These are phyloP conservation scores for Globisporangium perplexum DNA, from an alignment of 352 stramenopile species.

Conservation along the genomic window DNA sequence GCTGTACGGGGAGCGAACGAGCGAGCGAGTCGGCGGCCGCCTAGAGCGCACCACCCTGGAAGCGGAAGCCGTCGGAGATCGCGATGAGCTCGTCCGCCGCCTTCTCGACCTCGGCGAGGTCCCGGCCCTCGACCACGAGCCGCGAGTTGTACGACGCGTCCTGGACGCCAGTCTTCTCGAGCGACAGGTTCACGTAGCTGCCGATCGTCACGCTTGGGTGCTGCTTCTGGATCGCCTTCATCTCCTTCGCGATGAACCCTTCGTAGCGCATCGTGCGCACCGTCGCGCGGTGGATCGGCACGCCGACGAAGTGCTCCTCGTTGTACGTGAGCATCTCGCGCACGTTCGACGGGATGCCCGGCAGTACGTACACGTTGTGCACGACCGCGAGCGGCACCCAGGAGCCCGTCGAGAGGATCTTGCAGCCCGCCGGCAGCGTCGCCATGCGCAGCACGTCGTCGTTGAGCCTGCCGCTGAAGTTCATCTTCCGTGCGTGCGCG, in stretches of 20 bases:
- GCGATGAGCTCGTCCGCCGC: slow-evolving; percentile 37
- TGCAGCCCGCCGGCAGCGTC: slow-evolving; percentile 50
- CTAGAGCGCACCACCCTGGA: slow-evolving; percentile 1
- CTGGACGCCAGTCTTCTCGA: slow-evolving; percentile 41
- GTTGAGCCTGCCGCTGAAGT: slow-evolving; percentile 39
- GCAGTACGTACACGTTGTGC: slow-evolving; percentile 82
- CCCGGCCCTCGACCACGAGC: slow-evolving; percentile 57
- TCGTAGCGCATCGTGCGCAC: slow-evolving; percentile 67
- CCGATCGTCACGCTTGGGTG: slow-evolving; percentile 69
- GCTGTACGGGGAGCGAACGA: too few species aligned
- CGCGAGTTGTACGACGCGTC: slow-evolving; percentile 68
- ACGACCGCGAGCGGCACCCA: slow-evolving; percentile 77
- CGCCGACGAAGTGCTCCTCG: slow-evolving; percentile 69
- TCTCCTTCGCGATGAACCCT: slow-evolving; percentile 52
- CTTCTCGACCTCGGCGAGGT: slow-evolving; percentile 43
- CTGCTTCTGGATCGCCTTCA: slow-evolving; percentile 61
- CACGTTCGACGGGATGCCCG: slow-evolving; percentile 77
- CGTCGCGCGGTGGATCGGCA: slow-evolving; percentile 70
- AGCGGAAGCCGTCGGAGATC: slow-evolving; percentile 21
- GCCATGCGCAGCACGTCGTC: slow-evolving; percentile 72
- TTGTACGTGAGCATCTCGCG: slow-evolving; percentile 78
- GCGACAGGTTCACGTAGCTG: slow-evolving; percentile 80
- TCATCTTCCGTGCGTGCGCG: slow-evolving; percentile 31
- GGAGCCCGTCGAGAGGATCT: slow-evolving; percentile 41
- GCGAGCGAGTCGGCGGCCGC: too few species aligned